These are phyloP conservation scores for Chalciporus pseudorubinellus DNA, from an alignment of 768 basidiomycete species.

Conservation along the genomic window DNA sequence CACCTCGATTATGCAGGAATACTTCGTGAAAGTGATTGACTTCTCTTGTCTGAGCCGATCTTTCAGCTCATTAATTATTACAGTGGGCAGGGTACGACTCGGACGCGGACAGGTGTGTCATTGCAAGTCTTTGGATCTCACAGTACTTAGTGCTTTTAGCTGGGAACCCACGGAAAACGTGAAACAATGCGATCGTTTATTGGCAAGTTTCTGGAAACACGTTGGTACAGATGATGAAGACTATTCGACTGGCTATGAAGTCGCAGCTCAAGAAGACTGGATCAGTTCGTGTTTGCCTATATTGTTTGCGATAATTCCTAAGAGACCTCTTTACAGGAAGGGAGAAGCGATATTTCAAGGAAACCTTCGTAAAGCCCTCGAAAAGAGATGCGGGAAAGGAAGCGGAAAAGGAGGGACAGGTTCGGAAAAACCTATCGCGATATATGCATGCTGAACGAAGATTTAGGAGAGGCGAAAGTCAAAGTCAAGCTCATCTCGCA, in stretches of 20 bases:
- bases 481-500: constrained; percentile 4
- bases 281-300: constrained; percentile 43
- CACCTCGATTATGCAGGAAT: constrained; percentile 44
- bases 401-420: constrained; percentile 16
- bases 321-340: constrained; percentile 26
- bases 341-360: constrained; percentile 39
- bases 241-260: constrained; percentile 46
- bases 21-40: constrained; percentile 59
- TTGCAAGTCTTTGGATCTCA: neutral
- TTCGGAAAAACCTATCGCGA: neutral
- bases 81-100: constrained; percentile 70
- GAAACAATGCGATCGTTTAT: constrained; percentile 51
- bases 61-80: constrained; percentile 4
- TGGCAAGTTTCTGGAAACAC: constrained; percentile 63
- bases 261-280: constrained; percentile 49
- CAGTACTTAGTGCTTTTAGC: constrained; percentile 34
- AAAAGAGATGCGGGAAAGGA: constrained; percentile 17
- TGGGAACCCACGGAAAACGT: constrained; percentile 72
- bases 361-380: constrained; percentile 25
- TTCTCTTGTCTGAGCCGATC: neutral
- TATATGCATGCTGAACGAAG: neutral
- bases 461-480: constrained; percentile 18
- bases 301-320: neutral
- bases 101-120: constrained; percentile 51
- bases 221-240: constrained; percentile 57